phyloP scores from a whole-genome alignment of 805 yeast genomes.

The Candida maris region DNA sequence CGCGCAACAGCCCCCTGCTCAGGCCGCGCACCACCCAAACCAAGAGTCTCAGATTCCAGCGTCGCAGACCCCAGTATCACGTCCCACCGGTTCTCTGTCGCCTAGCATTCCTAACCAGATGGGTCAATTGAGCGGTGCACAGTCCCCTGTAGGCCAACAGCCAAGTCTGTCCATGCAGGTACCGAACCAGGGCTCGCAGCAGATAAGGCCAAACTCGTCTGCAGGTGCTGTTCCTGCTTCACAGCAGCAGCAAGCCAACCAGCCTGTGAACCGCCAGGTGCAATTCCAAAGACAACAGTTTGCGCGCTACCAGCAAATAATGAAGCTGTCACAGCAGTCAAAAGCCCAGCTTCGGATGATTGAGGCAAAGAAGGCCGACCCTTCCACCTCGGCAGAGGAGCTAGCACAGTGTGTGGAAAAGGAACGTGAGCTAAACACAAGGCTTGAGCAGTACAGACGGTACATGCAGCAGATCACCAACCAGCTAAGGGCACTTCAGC shows the following conservation, averaged over 20 bases:
- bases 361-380: conserved; percentile 44
- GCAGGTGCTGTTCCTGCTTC: conserved; percentile 7
- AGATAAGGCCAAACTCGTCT: conserved; percentile 8
- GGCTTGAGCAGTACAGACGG: conserved; percentile 46
- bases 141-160: conserved; percentile 4
- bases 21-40: conserved; percentile 8
- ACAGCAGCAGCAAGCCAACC: conserved; percentile 9
- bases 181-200: conserved; percentile 8
- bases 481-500: conserved; percentile 33
- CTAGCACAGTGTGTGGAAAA: conserved; percentile 43
- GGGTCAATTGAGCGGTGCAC: conserved; percentile 2
- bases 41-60: conserved; percentile 7
- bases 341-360: conserved; percentile 48
- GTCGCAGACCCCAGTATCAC: conserved; percentile 1
- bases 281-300: conserved; percentile 27
- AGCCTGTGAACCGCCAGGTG: conserved; percentile 14
- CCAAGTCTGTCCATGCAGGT: conserved; percentile 11
- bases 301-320: conserved; percentile 40
- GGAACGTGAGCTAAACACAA: conserved; percentile 43
- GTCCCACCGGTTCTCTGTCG: background rate
- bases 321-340: conserved; percentile 45
- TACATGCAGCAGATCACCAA: conserved; percentile 40
- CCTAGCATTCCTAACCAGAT: conserved; percentile 1
- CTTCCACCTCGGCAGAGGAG: conserved; percentile 43
- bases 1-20: conserved; percentile 11